Conservation (phyloP, 768 basidiomycete genomes). For the Daedaleopsis sinensis region DNA sequence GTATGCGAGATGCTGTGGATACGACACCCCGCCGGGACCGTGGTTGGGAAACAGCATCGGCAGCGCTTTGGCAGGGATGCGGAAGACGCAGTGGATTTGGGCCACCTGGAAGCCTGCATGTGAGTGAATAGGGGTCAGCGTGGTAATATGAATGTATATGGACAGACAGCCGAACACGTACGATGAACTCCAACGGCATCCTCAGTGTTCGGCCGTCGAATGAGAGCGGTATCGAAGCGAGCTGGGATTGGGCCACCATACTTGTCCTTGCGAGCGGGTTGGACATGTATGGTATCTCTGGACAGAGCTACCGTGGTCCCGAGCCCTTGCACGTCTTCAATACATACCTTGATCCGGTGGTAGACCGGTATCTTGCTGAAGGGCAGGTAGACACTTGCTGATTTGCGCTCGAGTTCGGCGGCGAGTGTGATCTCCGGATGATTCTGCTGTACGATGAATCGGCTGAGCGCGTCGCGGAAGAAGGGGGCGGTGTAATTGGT, state of each 20-base stretch:
- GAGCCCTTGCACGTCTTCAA: not conserved
- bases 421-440: not conserved
- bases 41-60: slow-evolving; percentile 2
- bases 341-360: slow-evolving; percentile 13
- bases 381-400: not conserved
- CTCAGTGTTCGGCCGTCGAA: not conserved
- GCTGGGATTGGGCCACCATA: not conserved
- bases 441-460: not conserved
- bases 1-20: slow-evolving; percentile 30
- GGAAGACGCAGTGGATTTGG: slow-evolving; percentile 33
- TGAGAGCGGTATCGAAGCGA: slow-evolving; percentile 13
- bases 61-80: slow-evolving; percentile 18
- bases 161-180: not conserved
- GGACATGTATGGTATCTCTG: slow-evolving; percentile 5
- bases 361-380: slow-evolving; percentile 11
- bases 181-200: not conserved
- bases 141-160: not conserved
- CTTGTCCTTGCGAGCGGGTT: slow-evolving; percentile 1
- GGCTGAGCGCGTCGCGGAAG: slow-evolving; percentile 11
- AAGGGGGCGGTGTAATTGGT: not conserved
- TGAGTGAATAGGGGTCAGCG: not conserved
- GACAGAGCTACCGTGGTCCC: not conserved
- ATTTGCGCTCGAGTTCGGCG: not conserved
- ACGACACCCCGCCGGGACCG: not conserved
- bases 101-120: slow-evolving; percentile 26